Base-by-base conservation (phyloP, 177 flowering plant genomes). In the Vitis hybrid region DNA sequence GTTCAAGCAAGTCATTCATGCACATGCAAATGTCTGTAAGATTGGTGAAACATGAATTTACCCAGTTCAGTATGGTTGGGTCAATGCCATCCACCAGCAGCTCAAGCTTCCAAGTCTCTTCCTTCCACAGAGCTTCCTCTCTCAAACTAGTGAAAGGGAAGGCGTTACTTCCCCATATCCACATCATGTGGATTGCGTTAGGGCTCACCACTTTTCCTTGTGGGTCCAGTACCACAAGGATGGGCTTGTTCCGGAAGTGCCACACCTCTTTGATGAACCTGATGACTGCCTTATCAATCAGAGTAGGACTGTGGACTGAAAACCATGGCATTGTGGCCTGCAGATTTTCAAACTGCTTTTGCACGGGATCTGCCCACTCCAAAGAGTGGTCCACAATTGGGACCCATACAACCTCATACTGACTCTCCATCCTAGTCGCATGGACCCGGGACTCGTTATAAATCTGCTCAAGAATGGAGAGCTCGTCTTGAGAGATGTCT, bases 161-260 rank as follows among this genome's bases (percentile, higher is more conserved):
- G 12, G 87, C 85, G 5, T 1, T 21, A 72, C 70, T 78, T 62
- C 87, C 83, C 90, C 90, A 87, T 30, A 87, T 87, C 81, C 85
- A 81, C 81, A 87, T 83, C 88, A 85, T 80, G 76, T 83, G 88
- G 24, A 81, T 65, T 19, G 88, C 88, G 72, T 87, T 87, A 18
- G 78, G 84, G 61, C 74, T 55, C 11, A 74, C 75, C 3, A 80
- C 84, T 46, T 19, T 71, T 2, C 85, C 88, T 61, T 81, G 82
- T 3, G 85, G 84, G 68, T 85, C 84, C 24, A 87, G 51, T 46
- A 83, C 90, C 52, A 82, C 90, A 3, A 85, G 73, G 18, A 87
- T 78, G 16, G 85, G 84, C 81, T 82, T 85, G 62, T 74, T 81
- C 74, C 24, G 60, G 70, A 83, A 87, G 61, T 78, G 76, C 88